Evolutionary conservation across 2,329 filamentous ascomycete genomes (phyloP), one percentile per base, ranked within the genome.

Genomic region (Thyridium curvatum): DNA sequence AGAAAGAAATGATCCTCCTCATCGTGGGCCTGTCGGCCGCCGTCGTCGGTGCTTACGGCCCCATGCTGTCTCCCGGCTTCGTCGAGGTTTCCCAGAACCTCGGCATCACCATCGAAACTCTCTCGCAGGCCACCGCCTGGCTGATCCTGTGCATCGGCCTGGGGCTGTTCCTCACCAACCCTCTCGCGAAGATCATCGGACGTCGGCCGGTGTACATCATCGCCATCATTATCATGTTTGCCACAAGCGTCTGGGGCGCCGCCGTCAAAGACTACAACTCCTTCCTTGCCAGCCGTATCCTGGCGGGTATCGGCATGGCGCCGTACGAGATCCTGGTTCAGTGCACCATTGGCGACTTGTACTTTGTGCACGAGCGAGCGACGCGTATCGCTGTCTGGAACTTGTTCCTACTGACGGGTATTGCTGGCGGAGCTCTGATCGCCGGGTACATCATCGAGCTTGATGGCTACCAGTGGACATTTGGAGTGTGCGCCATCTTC

Each of bases 241-340:
- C 60, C 1, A 63, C 64, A 5, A 67, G 60, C 34, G 59, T 75
- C 35, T 75, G 71, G 71, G 64, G 66, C 21, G 62, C 63, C 2
- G 52, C 61, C 2, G 59, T 66, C 13, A 59, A 61, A 18, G 55
- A 56, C 39, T 73, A 72, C 45, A 46, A 46, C 18, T 67, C 61
- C 9, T 70, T 74, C 44, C 51, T 72, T 1, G 69, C 57, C 4
- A 67, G 64, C 37, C 59, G 69, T 12, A 59, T 72, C 28, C 55
- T 72, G 16, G 61, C 61, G 5, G 70, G 65, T 4, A 50, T 74
- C 5, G 68, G 68, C 4, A 72, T 72, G 65, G 68, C 69, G 1
- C 64, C 71, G 0, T 68, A 66, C 40, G 72, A 76, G 46, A 63
- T 71, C 3, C 53, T 77, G 6, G 69, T 76, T 4, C 71, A 73